These are phyloP conservation scores for Nicotiana paniculata DNA, from an alignment of 257 asterid genomes.

Conservation along the genomic window DNA sequence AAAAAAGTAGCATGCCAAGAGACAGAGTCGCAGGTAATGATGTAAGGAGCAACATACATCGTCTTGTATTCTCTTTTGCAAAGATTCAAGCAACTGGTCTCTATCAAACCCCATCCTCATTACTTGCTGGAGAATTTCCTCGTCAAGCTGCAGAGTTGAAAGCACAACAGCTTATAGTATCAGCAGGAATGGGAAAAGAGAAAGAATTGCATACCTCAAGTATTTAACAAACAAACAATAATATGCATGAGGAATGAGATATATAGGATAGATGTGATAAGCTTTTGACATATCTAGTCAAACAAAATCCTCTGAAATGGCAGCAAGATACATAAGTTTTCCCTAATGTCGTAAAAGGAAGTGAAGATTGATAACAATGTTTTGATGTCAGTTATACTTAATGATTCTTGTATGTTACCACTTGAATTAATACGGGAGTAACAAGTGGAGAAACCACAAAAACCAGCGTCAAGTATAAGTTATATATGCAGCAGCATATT, in stretches of 20 bases:
- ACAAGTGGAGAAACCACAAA: not conserved
- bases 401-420: not conserved
- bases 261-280: not conserved
- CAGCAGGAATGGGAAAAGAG: not conserved
- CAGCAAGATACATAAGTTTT: not conserved
- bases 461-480: not conserved
- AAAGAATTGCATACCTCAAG: not conserved
- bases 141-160: constrained; percentile 67
- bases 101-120: constrained; percentile 68
- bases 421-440: not conserved
- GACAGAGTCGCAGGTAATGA: not conserved
- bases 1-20: not conserved
- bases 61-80: constrained; percentile 76
- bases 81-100: constrained; percentile 67
- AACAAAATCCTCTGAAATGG: not conserved
- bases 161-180: constrained; percentile 16
- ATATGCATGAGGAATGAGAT: not conserved
- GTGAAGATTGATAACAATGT: not conserved
- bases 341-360: not conserved
- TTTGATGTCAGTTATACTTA: not conserved
- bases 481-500: not conserved
- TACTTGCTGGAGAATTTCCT: constrained; percentile 73
- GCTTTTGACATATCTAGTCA: not conserved
- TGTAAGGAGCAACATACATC: constrained; percentile 44
- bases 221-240: not conserved